Evolutionary conservation across 768 basidiomycete species (phyloP), one percentile per base, ranked within the genome.

Genomic region (Kwoniella sp.): DNA sequence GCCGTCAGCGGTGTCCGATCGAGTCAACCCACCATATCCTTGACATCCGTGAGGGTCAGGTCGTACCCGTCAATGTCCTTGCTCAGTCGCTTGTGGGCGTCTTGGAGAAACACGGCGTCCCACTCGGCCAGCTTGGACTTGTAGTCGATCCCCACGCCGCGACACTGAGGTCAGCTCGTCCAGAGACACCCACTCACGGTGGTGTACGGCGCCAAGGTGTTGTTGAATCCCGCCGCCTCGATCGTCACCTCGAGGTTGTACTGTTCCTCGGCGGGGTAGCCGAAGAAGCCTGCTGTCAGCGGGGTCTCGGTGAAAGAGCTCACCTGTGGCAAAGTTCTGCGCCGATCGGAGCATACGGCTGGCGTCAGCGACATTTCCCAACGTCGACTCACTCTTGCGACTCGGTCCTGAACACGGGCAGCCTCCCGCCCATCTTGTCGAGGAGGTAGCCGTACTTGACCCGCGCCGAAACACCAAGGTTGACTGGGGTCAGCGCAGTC

Each of bases 181-280:
- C 25, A 36, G 22, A 10, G 23, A 4, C 9, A 11, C 20, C 23
- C 28, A 60, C 60, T 57, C 22, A 62, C 65, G 77, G 87, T 88
- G 51, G 80, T 80, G 59, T 90, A 91, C 3, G 90, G 90, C 0
- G 89, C 80, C 4, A 95, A 81, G 1, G 90, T 90, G 69, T 86
- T 87, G 74, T 88, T 89, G 67, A 85, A 87, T 4, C 79, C 81
- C 0, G 73, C 38, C 10, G 76, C 79, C 70, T 89, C 86, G 40
- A 89, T 85, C 19, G 81, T 86, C 46, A 88, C 82, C 39, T 82
- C 82, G 69, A 88, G 83, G 56, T 87, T 83, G 63, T 87, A 88
- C 28, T 88, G 81, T 10, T 85, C 61, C 40, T 67, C 80, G 3
- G 69, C 78, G 8, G 87, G 87, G 61, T 83, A 83, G 8, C 84